Base-by-base conservation (phyloP, 1,284 basidiomycete species). In the Coriolopsis trogii region DNA sequence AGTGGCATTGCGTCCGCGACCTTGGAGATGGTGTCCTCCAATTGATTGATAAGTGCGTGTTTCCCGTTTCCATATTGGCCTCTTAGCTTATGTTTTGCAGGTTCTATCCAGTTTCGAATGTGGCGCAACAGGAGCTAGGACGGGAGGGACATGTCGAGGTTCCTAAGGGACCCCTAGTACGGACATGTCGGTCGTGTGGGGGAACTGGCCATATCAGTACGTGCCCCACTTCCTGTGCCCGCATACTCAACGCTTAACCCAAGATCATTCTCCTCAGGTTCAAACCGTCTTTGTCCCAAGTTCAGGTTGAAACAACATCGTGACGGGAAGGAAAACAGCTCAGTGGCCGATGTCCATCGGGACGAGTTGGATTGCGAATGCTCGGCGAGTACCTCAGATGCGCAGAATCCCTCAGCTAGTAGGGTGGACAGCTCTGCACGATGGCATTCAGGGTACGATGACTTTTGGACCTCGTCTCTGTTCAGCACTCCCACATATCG, bases 1-100 rank as follows among this genome's bases (percentile, higher is more conserved):
- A 52, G 41, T 56, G 54, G 54, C 8, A 25, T 21, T 12, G 9
- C 1, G n/a, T 38, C 0, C 21, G 15, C 24, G 41, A 53, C 31
- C 38, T 40, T 8, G 51, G 52, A 1, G 24, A 31, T 4, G 23
- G 36, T n/a, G 42, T 49, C 7, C 21, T 53, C 5, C 7, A 13
- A 12, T 1, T 49, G 3, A 16, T 49, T 2, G 9, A 45, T 2
- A 7, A 28, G 51, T 49, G 30, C 13, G 51, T 53, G 0, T 18
- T 20, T 15, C 4, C 40, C 16, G n/a, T 13, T 21, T 16, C 23
- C 26, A 9, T 18, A n/a, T 10, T n/a, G 30, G 16, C 28, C 16
- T 8, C 15, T 20, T 6, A 6, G n/a, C 20, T 12, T 33, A 13
- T 25, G n/a, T n/a, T 18, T 9, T 13, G 20, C 37, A 49, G 47